Base-by-base conservation (phyloP, 345 rosid species). In the Arabidopsis suecica region DNA sequence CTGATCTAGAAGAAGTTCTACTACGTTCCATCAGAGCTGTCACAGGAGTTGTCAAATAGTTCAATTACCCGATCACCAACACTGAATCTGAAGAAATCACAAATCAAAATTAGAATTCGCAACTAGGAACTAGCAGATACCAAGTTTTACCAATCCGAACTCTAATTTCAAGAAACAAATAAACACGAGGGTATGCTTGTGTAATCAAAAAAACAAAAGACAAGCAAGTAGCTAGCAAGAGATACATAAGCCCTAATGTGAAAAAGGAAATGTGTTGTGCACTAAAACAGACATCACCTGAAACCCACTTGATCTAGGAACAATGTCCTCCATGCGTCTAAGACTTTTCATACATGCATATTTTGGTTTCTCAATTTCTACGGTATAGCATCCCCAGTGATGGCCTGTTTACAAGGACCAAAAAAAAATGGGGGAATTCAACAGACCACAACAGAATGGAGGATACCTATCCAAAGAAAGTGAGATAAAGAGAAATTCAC, bases 281-380 rank as follows among this genome's bases (percentile, higher is more conserved):
- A 54, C 37, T 33, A 11, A 60, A 48, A 30, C 38, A 5, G 37
- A 16, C 4, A 16, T 73, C 76, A 91, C 97, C 92, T 87, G 97
- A 71, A 72, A 33, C 18, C 96, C 93, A 81, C 88, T 84, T 8
- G 97, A 88, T 78, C 82, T 88, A 7, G 89, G 90, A 75, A 90
- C 97, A 81, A 95, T 92, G 79, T 92, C 96, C 77, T 95, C 97
- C 6, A 95, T 97, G 13, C 90, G 88, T 83, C 82, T 89, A 73
- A 95, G 97, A 81, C 97, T 82, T 72, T 89, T 86, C 62, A 83
- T 79, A 65, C 92, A 96, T 51, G 93, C 83, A 79, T 67, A 55
- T 62, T 85, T 88, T 37, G 91, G 86, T 79, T 86, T 91, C 77
- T 87, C 96, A 94, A 94, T 82, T 92, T 94, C 54, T 75, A 71